Percentiles rank a stretch among this genome's conserved stretches.
Conservation (phyloP, 2,329 filamentous ascomycete genomes). For the Diaporthe velutina region DNA sequence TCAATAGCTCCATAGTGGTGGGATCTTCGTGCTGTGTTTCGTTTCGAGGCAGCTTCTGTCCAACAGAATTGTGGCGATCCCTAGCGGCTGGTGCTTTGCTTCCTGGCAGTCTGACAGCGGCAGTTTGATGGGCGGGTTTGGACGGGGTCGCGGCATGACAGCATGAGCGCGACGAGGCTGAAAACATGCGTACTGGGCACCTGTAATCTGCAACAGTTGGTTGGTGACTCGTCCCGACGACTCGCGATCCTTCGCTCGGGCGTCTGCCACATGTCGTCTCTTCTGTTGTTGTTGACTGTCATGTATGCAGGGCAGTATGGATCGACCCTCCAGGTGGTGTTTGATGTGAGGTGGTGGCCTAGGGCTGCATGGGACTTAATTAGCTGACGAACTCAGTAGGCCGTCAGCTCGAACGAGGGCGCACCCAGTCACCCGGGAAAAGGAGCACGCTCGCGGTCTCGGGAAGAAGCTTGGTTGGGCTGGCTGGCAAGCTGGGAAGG, state of each 20-base stretch:
- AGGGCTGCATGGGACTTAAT: constrained; percentile 20
- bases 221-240: constrained; percentile 13
- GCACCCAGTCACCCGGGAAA: constrained; percentile 19
- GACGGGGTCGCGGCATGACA: background rate
- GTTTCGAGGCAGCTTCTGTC: constrained; percentile 31
- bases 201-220: background rate
- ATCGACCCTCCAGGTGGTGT: constrained; percentile 16
- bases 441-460: background rate
- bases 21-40: constrained; percentile 27
- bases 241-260: background rate
- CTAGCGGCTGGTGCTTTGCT: background rate
- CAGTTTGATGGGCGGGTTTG: constrained; percentile 13
- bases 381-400: background rate
- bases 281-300: constrained; percentile 2
- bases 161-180: constrained; percentile 20
- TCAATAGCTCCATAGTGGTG: background rate
- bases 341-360: constrained; percentile 20
- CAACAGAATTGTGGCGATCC: constrained; percentile 13
- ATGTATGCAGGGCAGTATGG: constrained; percentile 7
- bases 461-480: constrained; percentile 4
- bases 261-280: background rate
- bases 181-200: background rate
- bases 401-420: constrained; percentile 22
- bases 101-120: constrained; percentile 8
- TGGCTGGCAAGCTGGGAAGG: background rate